Base-by-base conservation (phyloP, 1,284 basidiomycete species). In the Pterula multifida region DNA sequence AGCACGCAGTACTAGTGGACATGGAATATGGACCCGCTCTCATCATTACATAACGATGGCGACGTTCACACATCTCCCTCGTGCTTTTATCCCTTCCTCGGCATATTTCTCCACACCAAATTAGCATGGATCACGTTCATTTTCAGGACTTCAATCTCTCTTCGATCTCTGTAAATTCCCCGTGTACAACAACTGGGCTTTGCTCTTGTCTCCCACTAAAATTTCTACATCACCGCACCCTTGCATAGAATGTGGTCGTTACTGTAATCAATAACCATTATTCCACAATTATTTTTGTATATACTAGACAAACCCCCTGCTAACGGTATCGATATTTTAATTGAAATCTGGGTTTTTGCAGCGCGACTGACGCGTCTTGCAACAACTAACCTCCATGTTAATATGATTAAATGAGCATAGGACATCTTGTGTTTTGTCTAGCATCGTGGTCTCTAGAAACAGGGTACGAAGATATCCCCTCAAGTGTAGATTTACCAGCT, bases 21-120 rank as follows among this genome's bases (percentile, higher is more conserved):
- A 61, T 78, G 21, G 64, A 75, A 53, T 65, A 69, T 49, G 75
- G 74, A 26, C 75, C 76, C 3, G 76, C 76, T 51, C 62, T 81
- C 42, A 69, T 81, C 54, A 70, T 81, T 57, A 75, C 73, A 22
- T 79, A 67, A 63, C 39, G 15, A n/a, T 35, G 24, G 3, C 28
- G 28, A 6, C 6, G 6, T 32, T 32, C 15, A 6, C 6, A 6
- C 6, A 32, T 32, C 28, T 32, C 28, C 28, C 28, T 6, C 28
- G 6, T 15, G 6, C 28, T 32, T 15, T 32, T 15, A 6, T 32
- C 28, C 15, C 6, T 32, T 32, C 15, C 28, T 32, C 28, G 15
- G 28, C 28, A 32, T 32, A 32, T 32, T 6, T 32, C 28, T 32
- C 28, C 15, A 6, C 15, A 32, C 28, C 28, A 32, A 32, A 32